phyloP scores from a whole-genome alignment of 306 rosid species.

The Gastrolobium bilobum region DNA sequence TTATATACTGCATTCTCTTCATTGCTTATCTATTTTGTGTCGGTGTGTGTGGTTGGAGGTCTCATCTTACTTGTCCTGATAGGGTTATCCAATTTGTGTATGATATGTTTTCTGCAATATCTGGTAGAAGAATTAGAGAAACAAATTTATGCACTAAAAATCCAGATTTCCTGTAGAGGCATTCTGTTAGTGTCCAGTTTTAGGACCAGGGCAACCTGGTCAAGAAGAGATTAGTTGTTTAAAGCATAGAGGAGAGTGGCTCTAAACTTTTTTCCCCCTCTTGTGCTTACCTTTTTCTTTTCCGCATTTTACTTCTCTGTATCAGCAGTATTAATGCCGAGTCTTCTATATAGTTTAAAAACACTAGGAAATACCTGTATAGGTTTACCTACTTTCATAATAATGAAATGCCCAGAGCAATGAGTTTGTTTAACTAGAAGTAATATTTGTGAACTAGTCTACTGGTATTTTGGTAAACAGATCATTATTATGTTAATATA shows the following conservation, averaged over 20 bases:
- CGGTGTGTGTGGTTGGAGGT: conserved; percentile 13
- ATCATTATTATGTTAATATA: background rate
- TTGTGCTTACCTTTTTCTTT: background rate
- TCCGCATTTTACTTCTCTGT: conserved; percentile 7
- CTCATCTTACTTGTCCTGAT: conserved; percentile 22
- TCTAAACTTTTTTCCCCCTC: background rate
- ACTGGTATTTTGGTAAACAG: conserved; percentile 40
- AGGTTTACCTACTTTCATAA: conserved; percentile 7
- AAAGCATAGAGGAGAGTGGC: conserved; percentile 30
- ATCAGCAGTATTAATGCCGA: background rate
- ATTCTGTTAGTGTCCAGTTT: conserved; percentile 1
- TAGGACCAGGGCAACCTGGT: background rate
- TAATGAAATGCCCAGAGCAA: conserved; percentile 3
- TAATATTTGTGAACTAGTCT: conserved; percentile 36
- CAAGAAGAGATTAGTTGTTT: conserved; percentile 29
- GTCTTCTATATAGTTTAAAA: conserved; percentile 14
- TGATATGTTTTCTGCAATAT: conserved; percentile 34
- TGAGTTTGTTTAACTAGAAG: conserved; percentile 22
- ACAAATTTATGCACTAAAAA: conserved; percentile 12
- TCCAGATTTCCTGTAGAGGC: conserved; percentile 14
- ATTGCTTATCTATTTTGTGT: conserved; percentile 20
- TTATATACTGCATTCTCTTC: conserved; percentile 13
- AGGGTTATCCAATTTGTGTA: background rate
- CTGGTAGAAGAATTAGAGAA: conserved; percentile 22
- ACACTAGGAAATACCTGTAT: background rate